Evolutionary conservation across 2,329 filamentous ascomycete species (phyloP), one percentile per base, ranked within the genome.

Genomic region (Hypoxylon rubiginosum): DNA sequence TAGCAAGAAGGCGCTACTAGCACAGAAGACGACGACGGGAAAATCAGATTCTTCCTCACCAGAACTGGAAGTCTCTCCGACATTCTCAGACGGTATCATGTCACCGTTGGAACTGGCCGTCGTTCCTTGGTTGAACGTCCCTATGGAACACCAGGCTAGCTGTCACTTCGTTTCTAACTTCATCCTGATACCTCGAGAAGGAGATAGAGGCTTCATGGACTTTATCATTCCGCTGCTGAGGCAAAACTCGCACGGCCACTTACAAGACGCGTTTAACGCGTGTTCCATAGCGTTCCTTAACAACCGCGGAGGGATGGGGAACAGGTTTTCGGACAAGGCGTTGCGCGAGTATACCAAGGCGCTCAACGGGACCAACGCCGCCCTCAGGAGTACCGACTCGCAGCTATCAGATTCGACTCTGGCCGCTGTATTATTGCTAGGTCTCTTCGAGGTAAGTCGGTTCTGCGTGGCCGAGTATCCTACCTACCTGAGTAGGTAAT

Each of bases 161-260:
- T 88, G 86, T 69, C 85, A 87, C 72, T 90, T 90, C 71, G 76
- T 89, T 13, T 81, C 86, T 58, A 89, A 90, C 73, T 90, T 86
- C 72, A 82, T 90, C 54, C 79, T 89, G 11, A 71, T 86, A 9
- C 86, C 88, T 19, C 78, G 79, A 13, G 80, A 83, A 21, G 84
- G 82, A n/a, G 80, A 77, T 36, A 77, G 85, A 19, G 88, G 88
- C 0, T 88, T 86, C 71, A 81, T 89, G 76, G 86, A 90, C 67
- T 90, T 86, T 58, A 76, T 90, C 1, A 72, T 88, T 4, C 87
- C 88, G 7, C 77, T 90, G 45, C 78, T 89, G 63, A 83, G 83
- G 64, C 70, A 77, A 4, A 80, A 84, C 8, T 72, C 80, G 0
- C 78, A 82, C 5, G 79, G 78, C n/a, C 85, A 86, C 64, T 80